phyloP scores from a whole-genome alignment of 768 basidiomycete species.

The Tephrocybe rancida region DNA sequence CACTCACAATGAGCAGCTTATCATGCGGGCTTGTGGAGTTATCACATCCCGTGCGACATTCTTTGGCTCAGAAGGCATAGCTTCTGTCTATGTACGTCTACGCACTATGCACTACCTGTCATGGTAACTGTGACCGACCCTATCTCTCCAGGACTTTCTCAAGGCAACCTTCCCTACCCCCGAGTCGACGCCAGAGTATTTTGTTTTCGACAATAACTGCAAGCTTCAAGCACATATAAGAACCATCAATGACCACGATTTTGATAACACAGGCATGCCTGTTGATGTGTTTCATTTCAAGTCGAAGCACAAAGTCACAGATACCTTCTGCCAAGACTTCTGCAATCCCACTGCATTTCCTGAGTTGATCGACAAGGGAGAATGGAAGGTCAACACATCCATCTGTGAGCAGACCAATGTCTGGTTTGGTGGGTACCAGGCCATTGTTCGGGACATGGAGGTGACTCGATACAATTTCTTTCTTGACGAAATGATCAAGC shows the following conservation, averaged over 20 bases:
- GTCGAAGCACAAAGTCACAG: slow-evolving; percentile 30
- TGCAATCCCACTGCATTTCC: slow-evolving; percentile 37
- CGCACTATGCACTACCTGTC: too few relatives aligned
- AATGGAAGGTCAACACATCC: slow-evolving; percentile 45
- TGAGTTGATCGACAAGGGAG: slow-evolving; percentile 30
- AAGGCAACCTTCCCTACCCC: too few relatives aligned
- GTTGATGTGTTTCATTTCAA: slow-evolving; percentile 41
- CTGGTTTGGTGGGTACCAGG: slow-evolving; percentile 41
- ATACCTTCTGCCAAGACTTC: slow-evolving; percentile 23
- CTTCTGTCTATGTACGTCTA: neutral
- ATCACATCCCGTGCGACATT: slow-evolving; percentile 31
- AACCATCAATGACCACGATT: slow-evolving; percentile 12
- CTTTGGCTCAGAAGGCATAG: slow-evolving; percentile 29
- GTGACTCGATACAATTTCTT: slow-evolving; percentile 31
- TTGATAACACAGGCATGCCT: slow-evolving; percentile 22
- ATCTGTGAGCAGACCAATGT: slow-evolving; percentile 41
- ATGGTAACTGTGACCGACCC: slow-evolving; percentile 25
- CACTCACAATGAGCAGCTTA: slow-evolving; percentile 36
- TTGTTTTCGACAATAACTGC: slow-evolving; percentile 30
- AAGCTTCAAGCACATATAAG: slow-evolving; percentile 16
- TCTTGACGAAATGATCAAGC: slow-evolving; percentile 37
- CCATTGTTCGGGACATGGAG: slow-evolving; percentile 32
- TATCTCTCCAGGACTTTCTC: slow-evolving; percentile 12
- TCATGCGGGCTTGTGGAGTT: slow-evolving; percentile 34
- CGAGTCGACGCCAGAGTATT: too few relatives aligned